Conservation (phyloP, 2,329 filamentous ascomycete species). For the Fusarium sp. region DNA sequence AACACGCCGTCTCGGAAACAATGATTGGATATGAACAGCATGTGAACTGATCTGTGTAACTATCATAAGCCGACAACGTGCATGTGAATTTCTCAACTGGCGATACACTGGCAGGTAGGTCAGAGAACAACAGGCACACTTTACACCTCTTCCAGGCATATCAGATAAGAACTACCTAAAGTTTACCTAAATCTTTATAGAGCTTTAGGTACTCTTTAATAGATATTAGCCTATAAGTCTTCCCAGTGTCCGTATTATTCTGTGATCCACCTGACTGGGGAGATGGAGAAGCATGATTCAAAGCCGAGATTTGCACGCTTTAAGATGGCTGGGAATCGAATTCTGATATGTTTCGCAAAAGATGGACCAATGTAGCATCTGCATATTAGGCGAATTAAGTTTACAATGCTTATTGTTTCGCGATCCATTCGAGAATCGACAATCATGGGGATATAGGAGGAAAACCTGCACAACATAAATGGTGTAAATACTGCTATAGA, state of each 20-base stretch:
- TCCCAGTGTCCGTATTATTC: too few relatives aligned
- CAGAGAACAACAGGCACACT: too few relatives aligned
- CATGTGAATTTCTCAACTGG: conserved; percentile 12
- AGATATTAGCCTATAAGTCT: too few relatives aligned
- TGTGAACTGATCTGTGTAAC: conserved; percentile 4
- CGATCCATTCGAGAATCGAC: background rate
- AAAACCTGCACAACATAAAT: too few relatives aligned
- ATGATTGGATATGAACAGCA: conserved; percentile 3
- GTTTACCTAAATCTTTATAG: too few relatives aligned
- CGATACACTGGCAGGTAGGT: background rate
- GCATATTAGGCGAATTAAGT: background rate
- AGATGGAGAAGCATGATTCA: conserved; percentile 19
- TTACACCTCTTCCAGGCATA: too few relatives aligned
- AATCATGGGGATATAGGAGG: background rate
- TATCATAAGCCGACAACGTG: conserved; percentile 10
- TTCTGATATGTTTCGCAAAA: conserved; percentile 23
- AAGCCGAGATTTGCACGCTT: conserved; percentile 17
- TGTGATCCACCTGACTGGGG: too few relatives aligned
- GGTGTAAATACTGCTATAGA: too few relatives aligned
- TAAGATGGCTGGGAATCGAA: conserved; percentile 19
- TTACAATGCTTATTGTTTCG: background rate
- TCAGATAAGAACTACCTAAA: too few relatives aligned
- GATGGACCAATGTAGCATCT: conserved; percentile 18
- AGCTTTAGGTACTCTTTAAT: too few relatives aligned
- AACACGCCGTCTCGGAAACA: background rate